Evolutionary conservation across 768 basidiomycete genomes (phyloP), one percentile per base, ranked within the genome.

Genomic region (Sporobolomyces phaffii): DNA sequence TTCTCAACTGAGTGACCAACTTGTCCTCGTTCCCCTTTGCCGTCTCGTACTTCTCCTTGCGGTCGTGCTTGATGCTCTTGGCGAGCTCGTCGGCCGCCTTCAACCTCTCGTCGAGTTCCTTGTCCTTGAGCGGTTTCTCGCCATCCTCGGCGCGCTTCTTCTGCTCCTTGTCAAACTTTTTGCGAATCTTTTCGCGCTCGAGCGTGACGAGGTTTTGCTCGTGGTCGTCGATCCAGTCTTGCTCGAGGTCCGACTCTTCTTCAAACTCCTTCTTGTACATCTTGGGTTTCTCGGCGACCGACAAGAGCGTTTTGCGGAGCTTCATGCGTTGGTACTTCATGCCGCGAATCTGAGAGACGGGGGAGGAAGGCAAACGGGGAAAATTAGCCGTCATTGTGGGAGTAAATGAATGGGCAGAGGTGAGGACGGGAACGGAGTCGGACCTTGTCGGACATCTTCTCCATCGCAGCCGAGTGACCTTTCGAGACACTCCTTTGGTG

Each of bases 281-380:
- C 73, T 85, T 82, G 66, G 87, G 85, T 77, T 91, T 93, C 82
- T 89, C 88, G 79, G 82, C 84, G 79, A 87, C 90, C 36, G 81
- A 81, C 80, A 94, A 90, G 24, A 97, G 82, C 56, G 84, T 87
- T 72, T 91, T 89, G 10, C 96, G 90, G 28, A 96, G 83, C 77
- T 97, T 97, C 91, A 93, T 93, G 38, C 92, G 87, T 66, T 98
- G 92, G 76, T 99, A 98, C 78, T 97, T 98, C 75, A 99, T 79
- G 18, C 84, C 83, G 47, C 88, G 87, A 68, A 90, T 83, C 93
- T 97, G 74, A 33, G 24, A 8, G n/a, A 4, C 41, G n/a, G n/a
- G n/a, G n/a, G n/a, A n/a, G n/a, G n/a, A n/a, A n/a, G n/a, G n/a
- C n/a, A n/a, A n/a, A n/a, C n/a, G n/a, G n/a, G n/a, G n/a, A n/a